These are phyloP conservation scores for Labyrinthula sp. DNA, from an alignment of 352 stramenopile species.

Conservation along the genomic window DNA sequence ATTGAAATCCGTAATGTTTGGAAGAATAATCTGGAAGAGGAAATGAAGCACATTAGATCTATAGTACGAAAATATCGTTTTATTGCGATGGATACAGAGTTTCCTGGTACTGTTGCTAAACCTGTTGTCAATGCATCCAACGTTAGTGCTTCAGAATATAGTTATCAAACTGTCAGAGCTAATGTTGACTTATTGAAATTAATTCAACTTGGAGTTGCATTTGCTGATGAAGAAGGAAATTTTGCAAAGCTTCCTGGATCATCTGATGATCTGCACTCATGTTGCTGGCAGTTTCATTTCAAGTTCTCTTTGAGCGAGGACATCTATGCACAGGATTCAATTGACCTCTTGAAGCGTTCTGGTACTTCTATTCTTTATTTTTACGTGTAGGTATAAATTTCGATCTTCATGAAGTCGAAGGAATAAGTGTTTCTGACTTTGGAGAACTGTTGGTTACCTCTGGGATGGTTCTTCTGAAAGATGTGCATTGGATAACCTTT, in stretches of 20 bases:
- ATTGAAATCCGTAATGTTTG: constrained; percentile 81
- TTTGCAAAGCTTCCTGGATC: constrained; percentile 59
- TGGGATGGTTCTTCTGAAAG: constrained; percentile 86
- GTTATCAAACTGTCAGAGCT: constrained; percentile 90
- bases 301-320: constrained; percentile 90
- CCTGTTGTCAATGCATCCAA: constrained; percentile 75
- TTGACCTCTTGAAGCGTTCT: constrained; percentile 87
- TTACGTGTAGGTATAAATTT: constrained; percentile 99
- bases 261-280: constrained; percentile 40
- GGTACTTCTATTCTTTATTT: too few relatives aligned
- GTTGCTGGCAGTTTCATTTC: constrained; percentile 99
- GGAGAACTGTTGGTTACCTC: constrained; percentile 89
- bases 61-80: constrained; percentile 85
- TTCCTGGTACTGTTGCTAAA: constrained; percentile 88
- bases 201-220: constrained; percentile 90
- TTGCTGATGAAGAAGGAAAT: constrained; percentile 80
- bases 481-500: constrained; percentile 96
- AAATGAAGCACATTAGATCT: constrained; percentile 82
- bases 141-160: constrained; percentile 73
- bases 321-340: constrained; percentile 97
- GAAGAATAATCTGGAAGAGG: constrained; percentile 65
- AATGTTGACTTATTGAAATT: constrained; percentile 97
- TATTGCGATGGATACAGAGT: constrained; percentile 98
- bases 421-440: constrained; percentile 88
- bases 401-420: constrained; percentile 70